Percentiles rank a stretch among this genome's conserved stretches.
These are phyloP conservation scores for Aspergillus neoniger DNA, from an alignment of 2,329 filamentous ascomycete species.

Conservation along the genomic window DNA sequence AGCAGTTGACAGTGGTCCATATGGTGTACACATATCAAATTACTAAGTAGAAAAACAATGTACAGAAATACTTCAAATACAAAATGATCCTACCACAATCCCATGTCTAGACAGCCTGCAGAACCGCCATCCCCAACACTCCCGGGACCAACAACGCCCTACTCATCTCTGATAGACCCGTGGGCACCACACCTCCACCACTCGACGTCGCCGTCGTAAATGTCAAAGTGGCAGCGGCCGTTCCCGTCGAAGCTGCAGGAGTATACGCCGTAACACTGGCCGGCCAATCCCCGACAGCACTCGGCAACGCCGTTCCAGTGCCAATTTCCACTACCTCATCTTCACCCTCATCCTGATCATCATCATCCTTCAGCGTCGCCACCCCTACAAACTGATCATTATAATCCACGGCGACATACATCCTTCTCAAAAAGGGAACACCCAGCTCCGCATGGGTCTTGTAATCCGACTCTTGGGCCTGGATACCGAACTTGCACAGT, in stretches of 20 bases:
- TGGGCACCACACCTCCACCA: conserved; percentile 3
- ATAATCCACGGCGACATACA: conserved; percentile 10
- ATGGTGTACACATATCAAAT: too few species aligned
- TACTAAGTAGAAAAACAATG: too few species aligned
- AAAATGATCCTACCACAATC: too few species aligned
- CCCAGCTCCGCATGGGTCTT: background rate
- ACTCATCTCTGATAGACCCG: background rate
- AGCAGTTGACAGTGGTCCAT: too few species aligned
- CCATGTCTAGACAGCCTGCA: too few species aligned
- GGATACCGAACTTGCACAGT: background rate
- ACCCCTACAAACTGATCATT: conserved; percentile 8
- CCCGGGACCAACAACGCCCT: background rate
- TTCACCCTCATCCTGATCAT: background rate
- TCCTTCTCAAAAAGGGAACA: background rate
- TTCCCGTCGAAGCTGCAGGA: background rate
- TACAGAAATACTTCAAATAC: too few species aligned
- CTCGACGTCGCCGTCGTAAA: conserved; percentile 4
- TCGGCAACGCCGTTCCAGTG: conserved; percentile 4
- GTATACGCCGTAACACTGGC: conserved; percentile 7
- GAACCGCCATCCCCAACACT: too few species aligned
- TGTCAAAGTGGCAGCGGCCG: background rate
- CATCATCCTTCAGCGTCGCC: background rate
- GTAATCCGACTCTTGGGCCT: background rate
- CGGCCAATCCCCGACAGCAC: conserved; percentile 8
- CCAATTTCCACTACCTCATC: conserved; percentile 9